These are phyloP conservation scores for Micromonas pusilla DNA, from an alignment of 139 green algal genomes.

Conservation along the genomic window DNA sequence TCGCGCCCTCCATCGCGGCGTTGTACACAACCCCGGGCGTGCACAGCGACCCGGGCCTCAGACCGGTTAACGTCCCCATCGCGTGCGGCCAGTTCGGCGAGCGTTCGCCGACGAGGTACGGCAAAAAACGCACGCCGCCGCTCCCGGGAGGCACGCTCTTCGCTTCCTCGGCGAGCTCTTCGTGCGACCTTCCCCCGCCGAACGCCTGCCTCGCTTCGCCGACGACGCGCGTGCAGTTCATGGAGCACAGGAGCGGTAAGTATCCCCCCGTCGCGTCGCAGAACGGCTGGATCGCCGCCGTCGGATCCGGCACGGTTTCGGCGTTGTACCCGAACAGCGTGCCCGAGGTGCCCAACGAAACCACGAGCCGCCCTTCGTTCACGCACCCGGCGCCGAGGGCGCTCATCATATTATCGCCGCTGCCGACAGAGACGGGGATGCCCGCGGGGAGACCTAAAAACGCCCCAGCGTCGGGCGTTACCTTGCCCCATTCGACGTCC, in stretches of 20 bases:
- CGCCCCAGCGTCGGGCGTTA: neutral
- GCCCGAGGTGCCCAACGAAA: slow-evolving; percentile 66
- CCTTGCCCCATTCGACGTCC: too few relatives aligned
- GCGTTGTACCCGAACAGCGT: slow-evolving; percentile 71
- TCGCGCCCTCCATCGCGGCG: slow-evolving; percentile 74
- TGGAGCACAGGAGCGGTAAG: slow-evolving; percentile 18
- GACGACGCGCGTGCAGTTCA: slow-evolving; percentile 67
- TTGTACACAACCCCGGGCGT: slow-evolving; percentile 58
- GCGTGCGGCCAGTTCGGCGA: slow-evolving; percentile 75
- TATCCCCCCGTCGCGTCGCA: slow-evolving; percentile 62
- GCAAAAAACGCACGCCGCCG: slow-evolving; percentile 63
- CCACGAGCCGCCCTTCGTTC: slow-evolving; percentile 13
- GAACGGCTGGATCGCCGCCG: slow-evolving; percentile 67
- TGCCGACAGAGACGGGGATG: slow-evolving; percentile 37
- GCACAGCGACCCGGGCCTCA: slow-evolving; percentile 29
- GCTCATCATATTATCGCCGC: slow-evolving; percentile 78
- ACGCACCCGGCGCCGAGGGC: slow-evolving; percentile 58
- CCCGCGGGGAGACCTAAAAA: neutral
- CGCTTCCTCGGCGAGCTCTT: slow-evolving; percentile 52
- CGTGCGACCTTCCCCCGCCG: slow-evolving; percentile 48
- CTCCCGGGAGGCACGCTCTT: slow-evolving; percentile 54
- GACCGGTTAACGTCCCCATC: slow-evolving; percentile 10
- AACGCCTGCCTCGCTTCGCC: slow-evolving; percentile 50
- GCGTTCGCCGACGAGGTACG: slow-evolving; percentile 74
- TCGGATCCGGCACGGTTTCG: slow-evolving; percentile 56